These are phyloP conservation scores for Pichia nakasei DNA, from an alignment of 805 yeast species.

Conservation along the genomic window DNA sequence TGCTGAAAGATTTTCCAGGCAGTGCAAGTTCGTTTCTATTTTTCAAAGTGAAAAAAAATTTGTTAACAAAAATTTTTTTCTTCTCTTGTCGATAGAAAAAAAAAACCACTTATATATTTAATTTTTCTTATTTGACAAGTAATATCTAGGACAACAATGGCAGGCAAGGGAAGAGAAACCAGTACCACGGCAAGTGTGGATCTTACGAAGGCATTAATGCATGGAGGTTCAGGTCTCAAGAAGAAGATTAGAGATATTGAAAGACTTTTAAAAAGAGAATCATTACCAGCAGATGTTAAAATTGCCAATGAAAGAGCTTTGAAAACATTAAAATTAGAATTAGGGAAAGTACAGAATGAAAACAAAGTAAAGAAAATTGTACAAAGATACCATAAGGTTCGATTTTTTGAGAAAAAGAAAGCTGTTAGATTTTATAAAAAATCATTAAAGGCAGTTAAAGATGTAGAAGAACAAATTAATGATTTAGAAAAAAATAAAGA, in stretches of 20 bases:
- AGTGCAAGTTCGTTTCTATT: too few species aligned
- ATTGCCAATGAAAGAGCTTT: slow-evolving; percentile 39
- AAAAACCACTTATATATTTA: too few species aligned
- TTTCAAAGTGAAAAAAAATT: too few species aligned
- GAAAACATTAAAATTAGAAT: slow-evolving; percentile 38
- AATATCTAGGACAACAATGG: slow-evolving; percentile 3
- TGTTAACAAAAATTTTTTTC: background rate
- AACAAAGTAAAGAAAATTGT: slow-evolving; percentile 37
- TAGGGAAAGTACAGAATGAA: slow-evolving; percentile 32
- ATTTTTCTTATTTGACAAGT: too few species aligned
- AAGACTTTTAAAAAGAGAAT: slow-evolving; percentile 51
- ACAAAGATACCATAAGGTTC: slow-evolving; percentile 83
- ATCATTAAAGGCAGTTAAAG: slow-evolving; percentile 28
- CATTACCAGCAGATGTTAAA: slow-evolving; percentile 46
- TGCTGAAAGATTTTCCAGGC: too few species aligned
- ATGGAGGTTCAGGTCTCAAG: slow-evolving; percentile 48
- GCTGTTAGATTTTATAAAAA: slow-evolving; percentile 63
- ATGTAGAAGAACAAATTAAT: slow-evolving; percentile 1
- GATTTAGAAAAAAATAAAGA: background rate
- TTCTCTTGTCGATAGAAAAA: too few species aligned
- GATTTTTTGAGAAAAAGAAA: slow-evolving; percentile 85
- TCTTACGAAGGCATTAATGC: slow-evolving; percentile 22
- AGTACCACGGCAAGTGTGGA: slow-evolving; percentile 17
- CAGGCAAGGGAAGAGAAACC: slow-evolving; percentile 2
- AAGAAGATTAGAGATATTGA: slow-evolving; percentile 83